Evolutionary conservation across 1,139 yeast species (phyloP).

Genomic region (Zhuliangozyma parablackwelliae): DNA sequence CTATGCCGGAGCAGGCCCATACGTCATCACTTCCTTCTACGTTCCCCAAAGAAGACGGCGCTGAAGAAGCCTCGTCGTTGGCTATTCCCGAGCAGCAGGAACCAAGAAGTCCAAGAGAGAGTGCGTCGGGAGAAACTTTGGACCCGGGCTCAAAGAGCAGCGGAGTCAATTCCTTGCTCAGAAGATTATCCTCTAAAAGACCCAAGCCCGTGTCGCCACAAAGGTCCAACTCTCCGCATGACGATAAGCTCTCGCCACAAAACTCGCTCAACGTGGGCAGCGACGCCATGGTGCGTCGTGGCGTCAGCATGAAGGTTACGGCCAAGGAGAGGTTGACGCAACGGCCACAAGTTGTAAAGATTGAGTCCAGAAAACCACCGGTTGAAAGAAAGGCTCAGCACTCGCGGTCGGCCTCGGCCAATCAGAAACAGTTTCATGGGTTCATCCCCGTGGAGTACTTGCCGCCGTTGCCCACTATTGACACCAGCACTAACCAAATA

Average conservation of each 20-base stretch:
- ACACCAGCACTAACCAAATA: constrained; percentile 25
- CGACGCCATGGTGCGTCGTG: constrained; percentile 57
- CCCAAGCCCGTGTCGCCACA: constrained; percentile 17
- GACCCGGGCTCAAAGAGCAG: constrained; percentile 28
- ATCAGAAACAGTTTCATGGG: constrained; percentile 30
- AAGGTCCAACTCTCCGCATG: constrained; percentile 8
- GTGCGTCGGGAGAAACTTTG: constrained; percentile 23
- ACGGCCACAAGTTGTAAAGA: constrained; percentile 14
- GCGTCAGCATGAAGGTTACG: constrained; percentile 58
- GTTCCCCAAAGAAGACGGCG: constrained; percentile 14
- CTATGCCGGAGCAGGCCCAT: constrained; percentile 70
- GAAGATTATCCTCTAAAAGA: constrained; percentile 37
- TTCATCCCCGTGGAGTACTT: constrained; percentile 44
- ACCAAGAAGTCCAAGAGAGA: constrained; percentile 27
- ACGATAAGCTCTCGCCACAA: constrained; percentile 6
- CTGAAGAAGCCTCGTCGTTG: constrained; percentile 1
- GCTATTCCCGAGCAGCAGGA: constrained; percentile 29
- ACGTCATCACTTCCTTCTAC: constrained; percentile 34
- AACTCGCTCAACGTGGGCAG: constrained; percentile 10
- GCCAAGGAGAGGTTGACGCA: constrained; percentile 45
- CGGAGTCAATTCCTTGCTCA: constrained; percentile 34
- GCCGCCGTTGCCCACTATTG: constrained; percentile 47
- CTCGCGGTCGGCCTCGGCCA: constrained; percentile 28
- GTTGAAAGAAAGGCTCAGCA: constrained; percentile 15
- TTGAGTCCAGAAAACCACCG: constrained; percentile 9